Evolutionary conservation across 106 monocot genomes (phyloP), one percentile per base, ranked within the genome.

Genomic region (Dendrobium catenatum): DNA sequence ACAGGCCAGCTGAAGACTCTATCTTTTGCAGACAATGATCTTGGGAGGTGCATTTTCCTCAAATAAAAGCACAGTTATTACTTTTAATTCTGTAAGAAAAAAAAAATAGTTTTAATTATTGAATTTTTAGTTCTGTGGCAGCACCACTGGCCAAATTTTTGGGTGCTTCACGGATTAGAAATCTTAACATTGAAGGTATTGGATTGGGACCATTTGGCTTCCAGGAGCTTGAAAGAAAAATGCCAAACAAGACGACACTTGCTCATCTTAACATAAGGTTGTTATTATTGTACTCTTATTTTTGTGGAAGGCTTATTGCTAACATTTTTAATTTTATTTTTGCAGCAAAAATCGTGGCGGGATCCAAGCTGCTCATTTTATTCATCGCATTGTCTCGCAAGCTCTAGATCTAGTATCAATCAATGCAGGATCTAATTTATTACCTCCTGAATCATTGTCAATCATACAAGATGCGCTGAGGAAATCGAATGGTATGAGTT

Each of bases 261-360:
- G 77, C 78, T 61, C 51, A 51, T 70, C 86, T 98, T 76, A 93
- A 98, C 81, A 87, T 98, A 78, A 95, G 98, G 98, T 98, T 80
- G 61, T 77, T 20, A 68, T 49, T 49, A 4, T 56, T 83, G 67
- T 31, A 5, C 4, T 74, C 43, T 74, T 74, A 8, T 5, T 42
- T 41, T 42, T 42, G 18, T 42, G 17, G 16, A 74, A 20, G 5
- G 42, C 43, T 74, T 74, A n/a, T 74, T 74, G 44, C 56, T 76
- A 72, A 76, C 42, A 76, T 68, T 55, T 68, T 55, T 82, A 15
- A 41, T 33, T 75, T 51, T 40, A 55, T 9, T 77, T 77, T 83
- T 85, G 70, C 68, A 95, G 98, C 77, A 93, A 89, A 82, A 99
- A 99, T 79, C 86, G 95, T 73, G 98, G 95, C 76, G 91, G 88